phyloP scores from a whole-genome alignment of 2,329 filamentous ascomycete species.

The Aspergillus terreus region DNA sequence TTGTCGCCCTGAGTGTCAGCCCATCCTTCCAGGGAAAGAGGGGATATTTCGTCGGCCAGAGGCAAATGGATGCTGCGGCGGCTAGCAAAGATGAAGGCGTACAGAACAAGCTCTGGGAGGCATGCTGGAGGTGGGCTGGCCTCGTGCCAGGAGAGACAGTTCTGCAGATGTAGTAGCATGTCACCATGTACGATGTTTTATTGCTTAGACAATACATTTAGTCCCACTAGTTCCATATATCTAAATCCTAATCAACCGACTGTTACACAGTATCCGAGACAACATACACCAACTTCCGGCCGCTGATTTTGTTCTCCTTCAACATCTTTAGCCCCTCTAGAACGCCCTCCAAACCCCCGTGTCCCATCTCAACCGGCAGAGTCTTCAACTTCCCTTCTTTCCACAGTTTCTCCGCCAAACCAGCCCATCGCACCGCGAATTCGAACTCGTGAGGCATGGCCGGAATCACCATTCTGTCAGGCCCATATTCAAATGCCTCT shows the following conservation, averaged over 20 bases:
- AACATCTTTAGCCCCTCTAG: slow-evolving; percentile 17
- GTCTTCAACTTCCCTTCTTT: slow-evolving; percentile 12
- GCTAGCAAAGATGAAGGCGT: slow-evolving; percentile 3
- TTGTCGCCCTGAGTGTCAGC: slow-evolving; percentile 13
- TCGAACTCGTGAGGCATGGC: slow-evolving; percentile 9
- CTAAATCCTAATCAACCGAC: too few species aligned
- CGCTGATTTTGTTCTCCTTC: slow-evolving; percentile 17
- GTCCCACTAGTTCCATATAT: too few species aligned
- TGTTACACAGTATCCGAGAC: not conserved
- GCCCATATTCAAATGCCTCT: slow-evolving; percentile 16
- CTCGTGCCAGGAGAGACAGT: slow-evolving; percentile 10
- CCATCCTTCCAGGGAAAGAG: slow-evolving; percentile 9
- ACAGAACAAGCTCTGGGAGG: slow-evolving; percentile 15
- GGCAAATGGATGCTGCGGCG: not conserved
- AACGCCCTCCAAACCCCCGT: slow-evolving; percentile 15
- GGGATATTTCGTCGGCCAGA: slow-evolving; percentile 16
- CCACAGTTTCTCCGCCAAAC: slow-evolving; percentile 12
- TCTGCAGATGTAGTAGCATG: not conserved
- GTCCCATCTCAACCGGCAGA: slow-evolving; percentile 15
- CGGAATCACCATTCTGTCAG: not conserved
- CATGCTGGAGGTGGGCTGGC: slow-evolving; percentile 17
- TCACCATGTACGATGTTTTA: too few species aligned
- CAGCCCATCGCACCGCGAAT: slow-evolving; percentile 15
- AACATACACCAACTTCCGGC: slow-evolving; percentile 20
- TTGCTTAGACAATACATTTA: too few species aligned